Evolutionary conservation across 306 rosid species (phyloP), one percentile per base, ranked within the genome.

Genomic region (Acacia acuminata): DNA sequence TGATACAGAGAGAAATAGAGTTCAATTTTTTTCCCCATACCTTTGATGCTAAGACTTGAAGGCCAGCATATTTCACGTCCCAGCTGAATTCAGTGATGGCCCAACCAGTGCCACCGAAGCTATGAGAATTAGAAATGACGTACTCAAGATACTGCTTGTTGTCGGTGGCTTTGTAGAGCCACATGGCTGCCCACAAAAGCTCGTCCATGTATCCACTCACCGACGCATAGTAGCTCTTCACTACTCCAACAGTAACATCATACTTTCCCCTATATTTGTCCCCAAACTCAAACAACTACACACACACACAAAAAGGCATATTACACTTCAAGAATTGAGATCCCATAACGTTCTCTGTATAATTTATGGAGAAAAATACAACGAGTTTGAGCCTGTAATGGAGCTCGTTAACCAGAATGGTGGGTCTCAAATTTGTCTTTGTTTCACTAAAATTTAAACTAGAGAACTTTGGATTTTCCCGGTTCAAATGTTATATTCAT

Each of bases 121-220:
- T 32, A 15, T 88, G 82, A 82, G 95, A 97, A 30, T 92, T 88
- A 43, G 91, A 81, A 70, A 91, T 78, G 9, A 94, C 71, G 34
- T 92, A 96, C 10, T 85, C 82, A 71, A 91, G 77, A 85, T 94
- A 92, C 63, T 81, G 84, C 44, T 84, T 71, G 16, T 82, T 96
- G 97, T 94, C 97, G 94, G 99, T 96, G 97, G 99, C 97, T 24
- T 88, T 93, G 85, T 94, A 92, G 0, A 96, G 87, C 99, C 99
- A 96, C 96, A 90, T 67, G 82, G 94, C 98, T 72, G 88, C 99
- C 99, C 99, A 96, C 83, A 96, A 80, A 90, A 96, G 75, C 87
- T 96, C 99, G 79, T 96, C 99, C 85, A 64, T 92, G 86, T 88
- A 94, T 48, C 98, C 99, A 90, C 99, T 96, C 98, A 96, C 99